Conservation (phyloP, 805 yeast genomes). For the Zygoascus ofunaensis region DNA sequence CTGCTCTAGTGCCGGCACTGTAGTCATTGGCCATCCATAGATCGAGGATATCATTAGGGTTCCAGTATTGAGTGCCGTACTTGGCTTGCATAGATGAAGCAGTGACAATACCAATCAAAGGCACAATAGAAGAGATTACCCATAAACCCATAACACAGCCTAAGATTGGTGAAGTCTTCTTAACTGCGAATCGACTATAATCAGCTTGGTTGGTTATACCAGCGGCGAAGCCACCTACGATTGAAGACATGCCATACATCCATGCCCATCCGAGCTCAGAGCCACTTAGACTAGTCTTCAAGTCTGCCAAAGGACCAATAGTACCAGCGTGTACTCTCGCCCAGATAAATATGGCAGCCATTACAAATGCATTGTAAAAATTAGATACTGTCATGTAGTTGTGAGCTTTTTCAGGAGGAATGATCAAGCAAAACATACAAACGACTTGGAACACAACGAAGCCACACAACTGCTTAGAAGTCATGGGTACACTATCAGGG, state of each 20-base stretch:
- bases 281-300: conserved; percentile 29
- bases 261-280: conserved; percentile 8
- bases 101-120: conserved; percentile 38
- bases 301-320: conserved; percentile 51
- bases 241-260: conserved; percentile 48
- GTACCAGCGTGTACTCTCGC: conserved; percentile 29
- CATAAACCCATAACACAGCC: conserved; percentile 32
- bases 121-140: conserved; percentile 34
- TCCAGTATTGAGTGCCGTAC: conserved; percentile 36
- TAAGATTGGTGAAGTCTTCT: conserved; percentile 37
- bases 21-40: conserved; percentile 35
- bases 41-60: conserved; percentile 35
- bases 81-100: conserved; percentile 36
- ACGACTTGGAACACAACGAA: conserved; percentile 31
- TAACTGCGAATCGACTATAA: conserved; percentile 69
- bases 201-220: conserved; percentile 79
- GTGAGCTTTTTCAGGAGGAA: conserved; percentile 22
- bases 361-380: conserved; percentile 30
- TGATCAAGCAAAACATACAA: conserved; percentile 29
- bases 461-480: conserved; percentile 33
- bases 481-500: conserved; percentile 31
- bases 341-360: conserved; percentile 70
- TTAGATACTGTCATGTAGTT: conserved; percentile 28
- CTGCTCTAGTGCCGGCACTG: conserved; percentile 37
- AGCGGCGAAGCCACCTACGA: conserved; percentile 79